Percentiles rank a stretch among this genome's conserved stretches.
Conservation (phyloP, 2,329 filamentous ascomycete genomes). For the Hymenoscyphus infarciens region DNA sequence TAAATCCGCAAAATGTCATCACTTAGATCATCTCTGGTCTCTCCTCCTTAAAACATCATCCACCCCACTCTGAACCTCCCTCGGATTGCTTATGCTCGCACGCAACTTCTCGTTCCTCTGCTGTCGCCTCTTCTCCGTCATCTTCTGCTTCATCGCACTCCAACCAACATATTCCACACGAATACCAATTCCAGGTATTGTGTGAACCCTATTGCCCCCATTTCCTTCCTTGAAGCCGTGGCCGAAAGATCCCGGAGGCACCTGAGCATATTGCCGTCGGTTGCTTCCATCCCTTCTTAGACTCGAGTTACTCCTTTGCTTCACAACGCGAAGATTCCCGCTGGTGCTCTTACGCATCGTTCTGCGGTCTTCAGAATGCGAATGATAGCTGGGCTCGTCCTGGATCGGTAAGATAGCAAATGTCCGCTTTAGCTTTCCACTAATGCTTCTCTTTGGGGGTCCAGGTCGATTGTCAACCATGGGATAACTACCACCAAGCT, state of each 20-base stretch:
- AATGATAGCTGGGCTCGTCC: constrained; percentile 39
- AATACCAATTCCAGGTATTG: constrained; percentile 37
- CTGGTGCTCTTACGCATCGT: constrained; percentile 57
- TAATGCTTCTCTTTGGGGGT: constrained; percentile 47
- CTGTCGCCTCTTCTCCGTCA: constrained; percentile 57
- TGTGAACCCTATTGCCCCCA: constrained; percentile 26
- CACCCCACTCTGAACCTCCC: constrained; percentile 35
- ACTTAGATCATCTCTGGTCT: background rate
- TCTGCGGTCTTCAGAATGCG: constrained; percentile 46
- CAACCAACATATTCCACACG: constrained; percentile 48
- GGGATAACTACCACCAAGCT: constrained; percentile 39
- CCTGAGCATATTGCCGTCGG: constrained; percentile 16
- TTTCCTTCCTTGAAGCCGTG: constrained; percentile 33
- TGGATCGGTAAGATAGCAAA: constrained; percentile 58
- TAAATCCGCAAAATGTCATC: background rate
- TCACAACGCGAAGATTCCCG: constrained; percentile 57
- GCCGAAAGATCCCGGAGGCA: constrained; percentile 25
- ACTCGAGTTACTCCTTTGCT: constrained; percentile 44
- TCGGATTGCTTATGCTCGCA: constrained; percentile 57
- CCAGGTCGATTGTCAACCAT: constrained; percentile 46
- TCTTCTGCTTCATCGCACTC: constrained; percentile 49
- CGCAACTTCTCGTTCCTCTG: constrained; percentile 57
- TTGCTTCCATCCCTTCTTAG: constrained; percentile 23
- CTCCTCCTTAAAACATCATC: constrained; percentile 32
- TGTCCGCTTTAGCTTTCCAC: constrained; percentile 44